These are phyloP conservation scores for Cladosporium sp. DNA, from an alignment of 2,329 filamentous ascomycete species.

Conservation along the genomic window DNA sequence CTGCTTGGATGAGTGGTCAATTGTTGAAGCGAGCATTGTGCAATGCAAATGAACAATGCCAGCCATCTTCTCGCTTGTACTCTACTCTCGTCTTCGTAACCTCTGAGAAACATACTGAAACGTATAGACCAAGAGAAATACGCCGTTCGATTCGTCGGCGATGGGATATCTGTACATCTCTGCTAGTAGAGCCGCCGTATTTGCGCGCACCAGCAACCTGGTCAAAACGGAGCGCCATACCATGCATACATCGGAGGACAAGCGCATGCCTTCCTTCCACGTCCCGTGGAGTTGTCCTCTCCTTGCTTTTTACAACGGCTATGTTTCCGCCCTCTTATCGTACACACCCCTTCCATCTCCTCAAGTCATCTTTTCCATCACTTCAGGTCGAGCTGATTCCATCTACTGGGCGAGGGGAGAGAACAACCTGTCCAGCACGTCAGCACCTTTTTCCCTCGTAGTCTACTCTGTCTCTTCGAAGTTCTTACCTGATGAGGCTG, in stretches of 20 bases:
- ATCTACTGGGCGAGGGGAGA: conserved; percentile 36
- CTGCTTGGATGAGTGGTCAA: neutral
- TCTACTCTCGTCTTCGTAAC: neutral
- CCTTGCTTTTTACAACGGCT: neutral
- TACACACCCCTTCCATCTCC: conserved; percentile 21
- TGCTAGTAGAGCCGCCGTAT: neutral
- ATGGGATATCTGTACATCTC: conserved; percentile 15
- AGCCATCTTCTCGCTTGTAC: neutral
- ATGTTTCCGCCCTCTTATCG: conserved; percentile 18
- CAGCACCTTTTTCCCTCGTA: conserved; percentile 12
- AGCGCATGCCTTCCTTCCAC: neutral
- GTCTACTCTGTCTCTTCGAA: neutral
- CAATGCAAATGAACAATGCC: neutral
- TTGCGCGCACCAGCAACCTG: conserved; percentile 1
- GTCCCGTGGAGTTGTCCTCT: neutral
- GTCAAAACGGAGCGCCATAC: conserved; percentile 15
- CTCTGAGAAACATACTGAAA: too few species aligned
- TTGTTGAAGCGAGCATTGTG: neutral
- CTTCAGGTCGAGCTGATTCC: neutral
- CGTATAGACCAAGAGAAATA: neutral
- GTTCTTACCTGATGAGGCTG: conserved; percentile 65
- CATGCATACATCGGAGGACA: conserved; percentile 10
- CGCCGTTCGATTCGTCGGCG: conserved; percentile 24
- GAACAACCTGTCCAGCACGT: conserved; percentile 28
- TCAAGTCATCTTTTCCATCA: neutral